Conservation (phyloP, 345 rosid species). For the Iberis pinnata region DNA sequence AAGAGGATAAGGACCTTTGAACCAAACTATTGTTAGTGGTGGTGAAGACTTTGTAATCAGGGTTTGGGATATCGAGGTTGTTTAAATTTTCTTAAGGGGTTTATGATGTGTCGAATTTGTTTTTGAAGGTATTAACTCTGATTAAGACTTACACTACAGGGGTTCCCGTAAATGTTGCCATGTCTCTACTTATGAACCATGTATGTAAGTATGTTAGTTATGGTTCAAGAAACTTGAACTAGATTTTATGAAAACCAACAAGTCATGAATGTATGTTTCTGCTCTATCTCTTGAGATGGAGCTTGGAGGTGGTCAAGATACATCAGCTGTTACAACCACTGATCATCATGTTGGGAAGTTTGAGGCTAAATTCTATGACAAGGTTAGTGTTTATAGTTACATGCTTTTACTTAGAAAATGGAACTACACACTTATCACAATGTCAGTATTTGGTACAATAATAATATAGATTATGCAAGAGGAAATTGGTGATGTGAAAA, state of each 20-base stretch:
- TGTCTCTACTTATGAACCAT: slow-evolving; percentile 95
- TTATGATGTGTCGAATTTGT: not conserved
- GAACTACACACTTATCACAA: no score
- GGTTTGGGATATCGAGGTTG: slow-evolving; percentile 92
- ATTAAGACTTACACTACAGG: slow-evolving; percentile 79
- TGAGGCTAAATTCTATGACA: slow-evolving; percentile 86
- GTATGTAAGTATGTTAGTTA: slow-evolving; percentile 50
- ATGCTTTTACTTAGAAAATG: not conserved
- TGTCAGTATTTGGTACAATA: no score
- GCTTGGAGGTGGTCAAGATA: slow-evolving; percentile 97
- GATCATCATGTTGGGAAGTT: slow-evolving; percentile 99
- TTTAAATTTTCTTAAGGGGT: not conserved
- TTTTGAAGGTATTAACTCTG: slow-evolving; percentile 43
- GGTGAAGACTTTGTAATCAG: slow-evolving; percentile 87
- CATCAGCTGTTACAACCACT: slow-evolving; percentile 91
- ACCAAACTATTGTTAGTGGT: slow-evolving; percentile 67
- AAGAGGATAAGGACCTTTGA: slow-evolving; percentile 68
- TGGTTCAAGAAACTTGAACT: not conserved
- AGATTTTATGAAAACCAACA: not conserved
- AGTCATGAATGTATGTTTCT: slow-evolving; percentile 1
- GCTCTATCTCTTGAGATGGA: slow-evolving; percentile 54
- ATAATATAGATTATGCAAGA: slow-evolving; percentile 60
- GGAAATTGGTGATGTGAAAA: slow-evolving; percentile 95
- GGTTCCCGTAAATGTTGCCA: slow-evolving; percentile 90
- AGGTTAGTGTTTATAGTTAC: slow-evolving; percentile 18